Evolutionary conservation across 352 stramenopile species (phyloP), one percentile per base, ranked within the genome.

Genomic region (Phytopythium helicoides): DNA sequence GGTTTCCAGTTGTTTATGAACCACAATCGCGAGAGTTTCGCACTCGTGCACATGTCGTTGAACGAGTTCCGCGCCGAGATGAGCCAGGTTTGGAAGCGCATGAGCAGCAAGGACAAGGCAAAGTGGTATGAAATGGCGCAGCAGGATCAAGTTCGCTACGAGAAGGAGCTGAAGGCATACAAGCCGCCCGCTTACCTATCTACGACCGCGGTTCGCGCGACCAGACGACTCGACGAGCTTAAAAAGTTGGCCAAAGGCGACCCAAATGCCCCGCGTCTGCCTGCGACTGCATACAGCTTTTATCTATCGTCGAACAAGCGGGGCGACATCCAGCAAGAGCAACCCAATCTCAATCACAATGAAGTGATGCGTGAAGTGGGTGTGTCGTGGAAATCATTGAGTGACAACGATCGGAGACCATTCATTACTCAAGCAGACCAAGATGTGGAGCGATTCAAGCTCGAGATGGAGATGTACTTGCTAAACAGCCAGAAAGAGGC

Each of bases 1-100:
- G 73, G 58, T 19, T 89, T 89, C 34, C 76, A 87, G 39, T 56
- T 85, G 16, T 87, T 89, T 44, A 62, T 89, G 49, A 65, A 55
- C 22, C 67, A 81, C 49, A 77, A 86, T 23, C 71, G 69, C 15
- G 69, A 81, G 54, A 81, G 64, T 31, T 77, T 87, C 23, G 56
- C 63, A 35, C 65, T 84, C 12, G 47, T 81, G 11, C 67, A 71
- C 37, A 77, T 86, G 62, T 71, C 76, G 21, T 60, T 78, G 33
- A 80, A 83, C 21, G 73, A 75, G 44, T 83, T 87, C 34, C 70
- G 61, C 16, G 57, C 66, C 19, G 78, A 86, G 47, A 85, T 86
- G 67, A 71, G 72, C 33, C 54, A 66, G 34, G 36, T 85, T 10
- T 87, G 78, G 75, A 73, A 64, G 18, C 61, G 63, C 19, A 66